Conservation (phyloP, 768 basidiomycete genomes). For the Kondoa subrosea region DNA sequence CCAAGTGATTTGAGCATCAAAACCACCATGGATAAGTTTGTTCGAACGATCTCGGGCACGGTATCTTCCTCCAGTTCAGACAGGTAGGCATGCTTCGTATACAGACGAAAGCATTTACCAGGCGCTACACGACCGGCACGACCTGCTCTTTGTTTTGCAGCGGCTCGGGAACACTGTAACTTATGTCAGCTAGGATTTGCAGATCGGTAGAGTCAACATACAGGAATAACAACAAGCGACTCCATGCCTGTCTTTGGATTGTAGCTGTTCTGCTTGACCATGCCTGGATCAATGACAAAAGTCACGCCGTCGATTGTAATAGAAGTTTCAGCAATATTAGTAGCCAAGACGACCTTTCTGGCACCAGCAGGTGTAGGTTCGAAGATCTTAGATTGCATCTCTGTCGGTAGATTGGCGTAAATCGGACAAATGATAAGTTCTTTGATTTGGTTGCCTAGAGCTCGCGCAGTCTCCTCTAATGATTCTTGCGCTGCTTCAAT, state of each 20-base stretch:
- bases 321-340: constrained; percentile 98
- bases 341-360: constrained; percentile 91
- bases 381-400: constrained; percentile 99
- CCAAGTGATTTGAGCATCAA: constrained; percentile 87
- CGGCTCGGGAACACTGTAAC: constrained; percentile 76
- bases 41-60: constrained; percentile 96
- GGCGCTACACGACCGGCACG: constrained; percentile 95
- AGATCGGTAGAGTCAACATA: constrained; percentile 36
- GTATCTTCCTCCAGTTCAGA: constrained; percentile 96
- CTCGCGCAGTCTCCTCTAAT: constrained; percentile 80
- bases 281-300: constrained; percentile 97
- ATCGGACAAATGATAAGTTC: constrained; percentile 94
- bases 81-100: constrained; percentile 92
- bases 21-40: constrained; percentile 89
- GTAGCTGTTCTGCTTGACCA: constrained; percentile 97
- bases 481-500: constrained; percentile 96
- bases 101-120: constrained; percentile 93
- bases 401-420: constrained; percentile 95
- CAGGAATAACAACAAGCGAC: constrained; percentile 83
- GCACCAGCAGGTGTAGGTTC: constrained; percentile 95
- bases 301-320: constrained; percentile 99
- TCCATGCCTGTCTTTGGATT: constrained; percentile 99
- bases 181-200: neutral
- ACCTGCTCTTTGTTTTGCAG: constrained; percentile 91
- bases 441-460: constrained; percentile 84